Conservation (phyloP, 106 monocot species). For the Dioscorea dumetorum region DNA sequence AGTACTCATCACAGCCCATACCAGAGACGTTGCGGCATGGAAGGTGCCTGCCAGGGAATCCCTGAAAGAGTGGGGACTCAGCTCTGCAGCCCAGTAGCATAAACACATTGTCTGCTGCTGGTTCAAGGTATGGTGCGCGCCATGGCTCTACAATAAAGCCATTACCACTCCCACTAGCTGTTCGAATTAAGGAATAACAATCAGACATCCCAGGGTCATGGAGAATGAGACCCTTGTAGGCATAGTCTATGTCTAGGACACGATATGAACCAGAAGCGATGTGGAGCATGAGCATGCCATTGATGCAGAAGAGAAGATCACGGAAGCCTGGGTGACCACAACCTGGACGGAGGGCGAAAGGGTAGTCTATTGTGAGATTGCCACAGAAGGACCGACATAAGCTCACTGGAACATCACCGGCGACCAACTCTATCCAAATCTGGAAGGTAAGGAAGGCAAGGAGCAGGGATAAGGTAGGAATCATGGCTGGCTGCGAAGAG, state of each 20-base stretch:
- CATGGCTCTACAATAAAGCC: constrained; percentile 64
- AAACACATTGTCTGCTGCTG: constrained; percentile 70
- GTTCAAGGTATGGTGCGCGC: constrained; percentile 44
- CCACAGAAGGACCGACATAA: constrained; percentile 53
- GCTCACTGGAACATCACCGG: constrained; percentile 3
- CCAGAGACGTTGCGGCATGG: constrained; percentile 75
- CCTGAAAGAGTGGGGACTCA: constrained; percentile 71
- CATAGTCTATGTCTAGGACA: constrained; percentile 80
- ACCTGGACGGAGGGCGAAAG: constrained; percentile 46
- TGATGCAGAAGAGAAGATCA: constrained; percentile 81
- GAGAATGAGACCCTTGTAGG: constrained; percentile 57
- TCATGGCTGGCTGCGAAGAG: not conserved
- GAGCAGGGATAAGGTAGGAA: not conserved
- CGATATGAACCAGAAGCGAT: constrained; percentile 77
- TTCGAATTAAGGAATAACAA: constrained; percentile 53
- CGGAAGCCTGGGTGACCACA: constrained; percentile 76
- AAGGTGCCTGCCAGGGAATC: constrained; percentile 59
- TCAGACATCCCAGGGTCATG: constrained; percentile 86
- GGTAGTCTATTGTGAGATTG: constrained; percentile 60
- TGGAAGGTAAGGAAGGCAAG: not conserved
- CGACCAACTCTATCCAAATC: not conserved
- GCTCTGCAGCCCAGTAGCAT: constrained; percentile 67
- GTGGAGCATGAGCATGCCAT: constrained; percentile 69
- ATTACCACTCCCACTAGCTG: constrained; percentile 11
- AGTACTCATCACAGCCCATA: constrained; percentile 73